Evolutionary conservation across 441 rosid species (phyloP).

Genomic region (Euphorbia neoarborescens): DNA sequence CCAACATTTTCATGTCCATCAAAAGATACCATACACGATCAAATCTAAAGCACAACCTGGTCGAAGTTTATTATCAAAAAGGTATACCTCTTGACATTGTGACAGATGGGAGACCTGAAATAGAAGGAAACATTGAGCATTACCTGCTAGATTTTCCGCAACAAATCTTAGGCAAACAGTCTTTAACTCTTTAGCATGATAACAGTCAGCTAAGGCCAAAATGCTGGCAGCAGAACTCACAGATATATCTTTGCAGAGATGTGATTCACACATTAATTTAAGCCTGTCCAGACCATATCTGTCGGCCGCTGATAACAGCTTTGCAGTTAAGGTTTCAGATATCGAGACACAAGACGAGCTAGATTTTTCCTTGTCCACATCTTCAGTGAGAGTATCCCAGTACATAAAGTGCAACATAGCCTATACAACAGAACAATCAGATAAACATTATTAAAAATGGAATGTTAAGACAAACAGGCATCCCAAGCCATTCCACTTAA

Average conservation of each 20-base stretch:
- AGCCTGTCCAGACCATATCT: conserved; percentile 39
- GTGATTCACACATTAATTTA: conserved; percentile 39
- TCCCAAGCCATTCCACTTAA: not conserved
- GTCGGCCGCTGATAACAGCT: conserved; percentile 46
- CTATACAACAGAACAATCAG: conserved; percentile 18
- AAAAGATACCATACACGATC: not conserved
- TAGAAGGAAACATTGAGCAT: not conserved
- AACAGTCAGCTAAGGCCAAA: conserved; percentile 39
- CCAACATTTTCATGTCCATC: not conserved
- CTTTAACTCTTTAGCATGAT: conserved; percentile 40
- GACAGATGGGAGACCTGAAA: conserved; percentile 1
- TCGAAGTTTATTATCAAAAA: not conserved
- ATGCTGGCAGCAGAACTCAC: conserved; percentile 35
- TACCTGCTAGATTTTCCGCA: conserved; percentile 45
- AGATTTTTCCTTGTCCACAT: conserved; percentile 33
- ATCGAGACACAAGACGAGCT: conserved; percentile 29
- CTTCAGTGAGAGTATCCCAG: conserved; percentile 39
- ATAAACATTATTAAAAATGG: not conserved
- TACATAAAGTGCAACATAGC: conserved; percentile 45
- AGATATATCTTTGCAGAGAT: conserved; percentile 44
- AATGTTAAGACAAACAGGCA: conserved; percentile 4
- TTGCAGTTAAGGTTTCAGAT: conserved; percentile 31
- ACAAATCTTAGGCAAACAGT: conserved; percentile 44
- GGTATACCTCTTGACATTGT: not conserved
- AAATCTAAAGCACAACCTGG: not conserved